These are phyloP conservation scores for Didymella arachidicola DNA, from an alignment of 2,329 filamentous ascomycete genomes.

Conservation along the genomic window DNA sequence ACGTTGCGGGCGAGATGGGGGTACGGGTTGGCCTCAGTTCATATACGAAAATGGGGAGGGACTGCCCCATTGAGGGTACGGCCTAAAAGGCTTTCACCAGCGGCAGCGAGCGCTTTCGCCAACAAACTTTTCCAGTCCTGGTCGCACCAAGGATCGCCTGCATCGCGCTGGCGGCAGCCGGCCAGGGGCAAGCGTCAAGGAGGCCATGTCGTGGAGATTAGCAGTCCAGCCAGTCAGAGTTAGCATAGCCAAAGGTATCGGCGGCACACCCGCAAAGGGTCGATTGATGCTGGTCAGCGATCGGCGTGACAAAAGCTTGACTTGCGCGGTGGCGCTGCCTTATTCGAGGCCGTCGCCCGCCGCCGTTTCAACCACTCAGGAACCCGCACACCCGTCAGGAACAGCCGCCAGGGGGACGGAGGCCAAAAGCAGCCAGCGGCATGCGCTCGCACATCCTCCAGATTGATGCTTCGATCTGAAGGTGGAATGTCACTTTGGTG, in stretches of 20 bases:
- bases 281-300: constrained; percentile 25
- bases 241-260: constrained; percentile 21
- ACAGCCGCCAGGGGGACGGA: constrained; percentile 18
- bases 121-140: constrained; percentile 39
- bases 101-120: constrained; percentile 26
- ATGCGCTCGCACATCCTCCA: constrained; percentile 16
- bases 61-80: constrained; percentile 15
- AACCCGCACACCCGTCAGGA: constrained; percentile 32
- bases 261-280: constrained; percentile 18
- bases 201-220: constrained; percentile 18
- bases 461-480: constrained; percentile 6
- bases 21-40: constrained; percentile 32
- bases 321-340: constrained; percentile 28
- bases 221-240: constrained; percentile 21
- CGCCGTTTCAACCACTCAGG: constrained; percentile 40
- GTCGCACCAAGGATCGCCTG: constrained; percentile 34
- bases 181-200: constrained; percentile 34
- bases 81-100: constrained; percentile 28
- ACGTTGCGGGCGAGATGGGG: constrained; percentile 36
- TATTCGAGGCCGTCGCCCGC: constrained; percentile 31
- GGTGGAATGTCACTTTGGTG: constrained; percentile 9
- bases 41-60: constrained; percentile 39
- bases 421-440: constrained; percentile 19
- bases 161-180: constrained; percentile 27
- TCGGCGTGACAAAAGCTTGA: constrained; percentile 40